phyloP scores from a whole-genome alignment of 1,139 yeast genomes.

The Casaregolazyma lundiana region DNA sequence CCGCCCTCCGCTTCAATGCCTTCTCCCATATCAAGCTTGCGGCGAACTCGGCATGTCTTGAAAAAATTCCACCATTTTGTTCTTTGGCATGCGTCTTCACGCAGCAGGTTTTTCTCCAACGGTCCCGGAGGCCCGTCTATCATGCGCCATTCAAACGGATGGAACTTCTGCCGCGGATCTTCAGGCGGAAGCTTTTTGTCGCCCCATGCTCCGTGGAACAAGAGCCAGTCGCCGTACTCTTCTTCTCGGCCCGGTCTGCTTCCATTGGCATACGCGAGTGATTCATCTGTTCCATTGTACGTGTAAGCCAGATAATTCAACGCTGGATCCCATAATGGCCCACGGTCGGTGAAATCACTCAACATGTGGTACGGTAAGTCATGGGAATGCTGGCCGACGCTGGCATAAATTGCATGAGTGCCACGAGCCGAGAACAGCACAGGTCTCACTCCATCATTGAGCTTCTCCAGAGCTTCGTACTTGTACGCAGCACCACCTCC shows the following conservation, averaged over 20 bases:
- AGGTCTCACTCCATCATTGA: conserved; percentile 52
- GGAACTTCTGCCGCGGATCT: conserved; percentile 79
- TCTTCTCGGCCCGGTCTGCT: conserved; percentile 55
- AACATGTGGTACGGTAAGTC: conserved; percentile 88
- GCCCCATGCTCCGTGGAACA: conserved; percentile 88
- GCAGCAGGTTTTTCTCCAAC: conserved; percentile 62
- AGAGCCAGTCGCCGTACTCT: conserved; percentile 71
- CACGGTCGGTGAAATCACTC: conserved; percentile 90
- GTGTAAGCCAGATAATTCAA: conserved; percentile 76
- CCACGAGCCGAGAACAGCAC: conserved; percentile 88
- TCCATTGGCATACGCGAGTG: conserved; percentile 39
- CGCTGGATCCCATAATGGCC: conserved; percentile 92
- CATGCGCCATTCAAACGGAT: conserved; percentile 84
- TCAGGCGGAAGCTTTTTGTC: conserved; percentile 59
- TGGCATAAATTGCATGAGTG: conserved; percentile 93
- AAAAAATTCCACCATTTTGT: conserved; percentile 78
- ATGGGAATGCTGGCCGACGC: conserved; percentile 95
- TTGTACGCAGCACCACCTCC: conserved; percentile 93
- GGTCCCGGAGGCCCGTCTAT: conserved; percentile 96
- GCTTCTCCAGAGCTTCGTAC: conserved; percentile 70
- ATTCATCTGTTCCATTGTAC: conserved; percentile 49
- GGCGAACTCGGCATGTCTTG: conserved; percentile 72
- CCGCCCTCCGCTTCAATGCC: conserved; percentile 82
- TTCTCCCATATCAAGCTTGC: conserved; percentile 71
- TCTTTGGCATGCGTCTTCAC: conserved; percentile 74